phyloP scores from a whole-genome alignment of 1,139 yeast species.

The Lodderomyces parapsilosis region DNA sequence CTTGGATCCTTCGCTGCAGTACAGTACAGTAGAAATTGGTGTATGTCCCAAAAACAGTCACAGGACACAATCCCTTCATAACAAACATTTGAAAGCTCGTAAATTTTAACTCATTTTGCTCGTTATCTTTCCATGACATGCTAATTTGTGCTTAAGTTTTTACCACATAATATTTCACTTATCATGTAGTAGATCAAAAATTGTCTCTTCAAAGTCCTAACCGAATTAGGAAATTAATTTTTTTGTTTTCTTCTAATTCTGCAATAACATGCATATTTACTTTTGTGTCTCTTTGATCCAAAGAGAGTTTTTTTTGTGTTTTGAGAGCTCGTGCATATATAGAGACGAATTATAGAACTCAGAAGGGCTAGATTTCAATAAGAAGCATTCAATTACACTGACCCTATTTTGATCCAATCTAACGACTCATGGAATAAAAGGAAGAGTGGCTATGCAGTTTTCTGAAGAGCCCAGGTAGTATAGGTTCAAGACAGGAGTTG shows the following conservation, averaged over 20 bases:
- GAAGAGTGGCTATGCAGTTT: no score
- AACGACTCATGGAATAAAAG: background rate
- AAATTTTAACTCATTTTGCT: background rate
- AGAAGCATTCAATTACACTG: no score
- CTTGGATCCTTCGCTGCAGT: background rate
- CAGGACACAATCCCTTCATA: background rate
- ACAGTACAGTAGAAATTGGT: background rate
- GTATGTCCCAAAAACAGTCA: no score
- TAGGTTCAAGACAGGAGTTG: no score
- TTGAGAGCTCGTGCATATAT: background rate
- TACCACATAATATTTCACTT: no score
- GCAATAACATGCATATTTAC: background rate
- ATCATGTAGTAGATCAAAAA: no score
- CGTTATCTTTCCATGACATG: background rate
- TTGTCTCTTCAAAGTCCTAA: background rate
- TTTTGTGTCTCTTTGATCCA: background rate
- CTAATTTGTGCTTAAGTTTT: background rate
- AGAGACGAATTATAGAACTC: background rate
- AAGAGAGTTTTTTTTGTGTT: background rate
- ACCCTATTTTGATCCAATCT: background rate
- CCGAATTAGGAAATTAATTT: slow-evolving; percentile 1
- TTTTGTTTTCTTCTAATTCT: background rate
- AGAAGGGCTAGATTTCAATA: background rate
- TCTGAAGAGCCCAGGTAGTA: no score
- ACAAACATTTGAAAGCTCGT: background rate